Base-by-base conservation (phyloP, 2,329 filamentous ascomycete species). In the Penicillium sp. region DNA sequence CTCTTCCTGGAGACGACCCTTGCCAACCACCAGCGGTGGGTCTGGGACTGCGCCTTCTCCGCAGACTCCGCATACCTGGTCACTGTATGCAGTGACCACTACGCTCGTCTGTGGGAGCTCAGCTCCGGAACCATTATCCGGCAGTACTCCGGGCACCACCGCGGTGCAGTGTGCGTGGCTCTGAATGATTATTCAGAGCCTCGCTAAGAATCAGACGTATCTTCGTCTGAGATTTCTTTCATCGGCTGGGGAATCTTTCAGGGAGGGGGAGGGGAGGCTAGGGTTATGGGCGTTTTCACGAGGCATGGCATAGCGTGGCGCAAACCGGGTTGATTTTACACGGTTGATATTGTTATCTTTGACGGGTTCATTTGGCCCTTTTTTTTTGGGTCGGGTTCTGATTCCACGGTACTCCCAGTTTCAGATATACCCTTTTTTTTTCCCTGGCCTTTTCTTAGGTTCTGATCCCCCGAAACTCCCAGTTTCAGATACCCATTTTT, bases 31-130 rank as follows among this genome's bases (percentile, higher is more conserved):
- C 91, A 96, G 73, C 84, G 91, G 46, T 96, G 91, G 91, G 91
- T 96, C 1, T 96, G 91, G 91, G 91, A 96, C 69, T 96, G 91
- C 64, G 91, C 91, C 0, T 96, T 96, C 72, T 92, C 87, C 54
- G 91, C 91, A 24, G 91, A 96, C 68, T 91, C 86, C 29, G 91
- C 91, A 0, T 96, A 96, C 65, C 77, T 96, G 6, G 91, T 96
- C 10, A 96, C 91, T 0, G 90, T 91, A 4, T 95, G 89, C 67
- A 92, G 87, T 37, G 91, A 96, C 67, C 91, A 96, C 69, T 96
- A 95, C 66, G 91, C 91, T 2, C 80, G 91, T 15, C 74, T 96
- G 49, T 96, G 91, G 91, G 91, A 96, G 75, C 76, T 96, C 56
- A 77, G 79, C 56, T 90, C 86, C 58, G 89, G 95, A 70, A 86